Base-by-base conservation (phyloP, 768 basidiomycete species). In the Serendipita sp. region DNA sequence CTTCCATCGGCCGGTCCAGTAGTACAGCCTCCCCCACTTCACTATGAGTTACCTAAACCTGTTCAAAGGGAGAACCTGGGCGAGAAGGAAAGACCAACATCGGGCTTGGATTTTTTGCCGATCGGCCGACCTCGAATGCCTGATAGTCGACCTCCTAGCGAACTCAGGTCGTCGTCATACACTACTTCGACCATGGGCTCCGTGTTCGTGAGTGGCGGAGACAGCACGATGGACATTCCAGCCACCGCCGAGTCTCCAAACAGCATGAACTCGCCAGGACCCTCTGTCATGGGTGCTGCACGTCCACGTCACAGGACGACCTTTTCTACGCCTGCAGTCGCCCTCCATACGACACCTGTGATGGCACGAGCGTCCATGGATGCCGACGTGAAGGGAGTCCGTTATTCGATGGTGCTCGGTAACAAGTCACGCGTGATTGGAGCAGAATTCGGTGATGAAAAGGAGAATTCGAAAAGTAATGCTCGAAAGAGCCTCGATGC, bases 311-410 rank as follows among this genome's bases (percentile, higher is more conserved):
- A 77, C 76, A 69, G 86, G 88, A 70, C 80, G 86, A 45, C 64
- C n/a, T 89, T 89, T 69, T 89, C 89, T 58, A 66, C 86, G 60
- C 86, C 88, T 53, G 86, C 86, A n/a, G 77, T 91, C 44, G 87
- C 85, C 44, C 68, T 90, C 72, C 87, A 89, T 68, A 83, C 83
- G 35, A 83, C 83, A 35, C 82, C 80, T 16, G 87, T 90, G 13
- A 86, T 83, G 34, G 81, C 85, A 24, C 79, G 82, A 18, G 80
- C 81, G 45, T 74, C 66, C 58, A 66, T 69, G 28, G 70, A 68
- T 30, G 74, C 73, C 13, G 75, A 72, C 65, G 77, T 74, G 67
- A 70, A 74, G 53, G 72, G 75, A 68, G 79, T 76, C 69, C 76
- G 86, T 66, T 86, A 85, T 67, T 85, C 85, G 18, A 75, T 86